These are phyloP conservation scores for Trichophyton verrucosum DNA, from an alignment of 2,329 filamentous ascomycete genomes.

Conservation along the genomic window DNA sequence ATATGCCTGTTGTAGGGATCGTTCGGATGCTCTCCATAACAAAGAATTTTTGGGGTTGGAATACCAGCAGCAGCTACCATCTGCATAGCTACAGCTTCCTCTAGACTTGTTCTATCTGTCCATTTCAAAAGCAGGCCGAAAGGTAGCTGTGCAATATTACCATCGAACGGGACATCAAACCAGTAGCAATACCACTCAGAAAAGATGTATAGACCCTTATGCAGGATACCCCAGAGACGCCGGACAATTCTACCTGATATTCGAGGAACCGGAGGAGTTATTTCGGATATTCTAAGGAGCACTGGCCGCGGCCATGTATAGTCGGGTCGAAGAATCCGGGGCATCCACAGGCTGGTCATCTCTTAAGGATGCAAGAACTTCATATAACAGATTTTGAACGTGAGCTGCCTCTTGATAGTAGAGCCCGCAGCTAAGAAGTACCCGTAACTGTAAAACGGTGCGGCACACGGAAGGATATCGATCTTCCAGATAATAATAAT, in stretches of 20 bases:
- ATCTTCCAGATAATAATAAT: no score
- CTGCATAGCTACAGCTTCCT: conserved; percentile 24
- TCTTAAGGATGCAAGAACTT: conserved; percentile 7
- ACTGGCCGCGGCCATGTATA: conserved; percentile 20
- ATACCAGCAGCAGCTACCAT: conserved; percentile 22
- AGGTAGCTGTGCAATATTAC: conserved; percentile 25
- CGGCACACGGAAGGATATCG: no score
- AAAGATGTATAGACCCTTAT: conserved; percentile 16
- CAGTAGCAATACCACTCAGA: conserved; percentile 20
- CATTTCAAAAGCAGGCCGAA: conserved; percentile 30
- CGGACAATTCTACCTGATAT: conserved; percentile 7
- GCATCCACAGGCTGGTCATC: conserved; percentile 13
- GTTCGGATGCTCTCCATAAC: conserved; percentile 21
- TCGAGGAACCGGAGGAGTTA: conserved; percentile 17
- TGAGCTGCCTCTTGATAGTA: neutral
- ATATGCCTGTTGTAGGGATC: conserved; percentile 19
- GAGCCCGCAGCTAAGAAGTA: neutral
- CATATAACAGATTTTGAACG: neutral
- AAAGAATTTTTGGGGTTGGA: conserved; percentile 21
- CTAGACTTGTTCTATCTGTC: conserved; percentile 25
- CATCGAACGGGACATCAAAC: conserved; percentile 20
- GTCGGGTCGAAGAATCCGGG: conserved; percentile 16
- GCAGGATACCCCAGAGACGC: conserved; percentile 21
- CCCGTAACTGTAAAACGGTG: no score
- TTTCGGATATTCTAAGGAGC: conserved; percentile 12